Conservation (phyloP, 805 yeast genomes). For the Starmerella bombi region DNA sequence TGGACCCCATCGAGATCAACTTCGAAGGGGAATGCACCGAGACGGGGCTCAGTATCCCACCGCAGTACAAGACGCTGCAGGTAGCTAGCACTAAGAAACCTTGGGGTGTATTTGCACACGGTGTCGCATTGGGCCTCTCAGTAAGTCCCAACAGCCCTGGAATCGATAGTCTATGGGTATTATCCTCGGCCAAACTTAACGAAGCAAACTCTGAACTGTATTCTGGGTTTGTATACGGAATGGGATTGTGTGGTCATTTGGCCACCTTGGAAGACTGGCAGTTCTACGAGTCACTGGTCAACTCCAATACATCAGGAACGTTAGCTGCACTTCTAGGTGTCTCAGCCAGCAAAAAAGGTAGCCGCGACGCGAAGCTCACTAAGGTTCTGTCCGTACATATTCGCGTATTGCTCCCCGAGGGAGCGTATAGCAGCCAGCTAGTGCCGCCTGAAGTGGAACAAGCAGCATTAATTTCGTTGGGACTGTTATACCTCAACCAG, state of each 20-base stretch:
- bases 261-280: conserved; percentile 87
- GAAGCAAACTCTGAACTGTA: conserved; percentile 55
- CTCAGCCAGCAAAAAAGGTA: conserved; percentile 75
- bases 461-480: conserved; percentile 84
- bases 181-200: conserved; percentile 48
- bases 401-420: conserved; percentile 77
- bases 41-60: conserved; percentile 9
- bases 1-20: conserved; percentile 64
- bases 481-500: conserved; percentile 62
- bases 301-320: conserved; percentile 72
- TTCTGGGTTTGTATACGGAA: conserved; percentile 87
- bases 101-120: conserved; percentile 54
- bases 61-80: conserved; percentile 3
- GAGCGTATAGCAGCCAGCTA: conserved; percentile 56
- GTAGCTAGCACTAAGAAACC: conserved; percentile 5
- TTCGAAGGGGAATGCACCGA: conserved; percentile 30
- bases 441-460: conserved; percentile 74
- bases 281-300: conserved; percentile 81
- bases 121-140: conserved; percentile 74
- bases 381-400: conserved; percentile 89
- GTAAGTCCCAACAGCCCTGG: conserved; percentile 56
- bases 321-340: conserved; percentile 81
- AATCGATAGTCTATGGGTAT: conserved; percentile 81
- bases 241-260: conserved; percentile 85
- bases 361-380: conserved; percentile 75